phyloP scores from a whole-genome alignment of 139 green algal species.

The Chlorella sorokiniana region DNA sequence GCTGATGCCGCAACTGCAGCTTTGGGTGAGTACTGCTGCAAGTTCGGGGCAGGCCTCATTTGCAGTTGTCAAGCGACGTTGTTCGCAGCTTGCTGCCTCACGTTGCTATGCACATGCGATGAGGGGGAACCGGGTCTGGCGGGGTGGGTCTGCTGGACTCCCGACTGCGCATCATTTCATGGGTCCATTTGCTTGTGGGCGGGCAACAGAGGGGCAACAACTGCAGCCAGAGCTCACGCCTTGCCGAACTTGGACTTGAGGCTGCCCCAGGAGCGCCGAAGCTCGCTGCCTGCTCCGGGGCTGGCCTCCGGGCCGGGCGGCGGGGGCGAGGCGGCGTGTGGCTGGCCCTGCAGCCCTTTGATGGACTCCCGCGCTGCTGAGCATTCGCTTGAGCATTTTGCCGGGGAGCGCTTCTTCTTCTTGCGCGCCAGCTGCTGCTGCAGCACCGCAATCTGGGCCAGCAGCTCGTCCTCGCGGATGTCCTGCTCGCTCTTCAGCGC shows the following conservation, averaged over 20 bases:
- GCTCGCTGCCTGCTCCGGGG: background rate
- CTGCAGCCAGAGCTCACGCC: background rate
- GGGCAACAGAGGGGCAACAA: too few relatives aligned
- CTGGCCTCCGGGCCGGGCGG: background rate
- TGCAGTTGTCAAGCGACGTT: too few relatives aligned
- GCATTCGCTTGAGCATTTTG: constrained; percentile 26
- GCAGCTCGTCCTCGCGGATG: constrained; percentile 21
- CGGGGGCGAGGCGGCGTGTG: background rate
- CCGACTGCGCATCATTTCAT: too few relatives aligned
- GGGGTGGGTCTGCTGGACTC: too few relatives aligned
- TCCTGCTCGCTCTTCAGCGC: constrained; percentile 38
- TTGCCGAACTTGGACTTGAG: constrained; percentile 6
- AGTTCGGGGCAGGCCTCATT: too few relatives aligned
- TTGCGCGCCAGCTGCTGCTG: constrained; percentile 15
- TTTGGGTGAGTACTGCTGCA: too few relatives aligned
- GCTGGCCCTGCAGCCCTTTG: background rate
- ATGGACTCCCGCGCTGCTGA: background rate
- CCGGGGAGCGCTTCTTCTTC: constrained; percentile 16
- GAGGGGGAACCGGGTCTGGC: too few relatives aligned
- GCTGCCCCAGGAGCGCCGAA: constrained; percentile 2
- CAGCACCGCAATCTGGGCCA: constrained; percentile 19
- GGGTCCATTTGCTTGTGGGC: too few relatives aligned
- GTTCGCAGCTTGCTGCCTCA: too few relatives aligned
- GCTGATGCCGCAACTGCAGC: too few relatives aligned
- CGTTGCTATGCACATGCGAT: too few relatives aligned